Base-by-base conservation (phyloP, 345 rosid genomes). In the Sonneratia caseolaris region DNA sequence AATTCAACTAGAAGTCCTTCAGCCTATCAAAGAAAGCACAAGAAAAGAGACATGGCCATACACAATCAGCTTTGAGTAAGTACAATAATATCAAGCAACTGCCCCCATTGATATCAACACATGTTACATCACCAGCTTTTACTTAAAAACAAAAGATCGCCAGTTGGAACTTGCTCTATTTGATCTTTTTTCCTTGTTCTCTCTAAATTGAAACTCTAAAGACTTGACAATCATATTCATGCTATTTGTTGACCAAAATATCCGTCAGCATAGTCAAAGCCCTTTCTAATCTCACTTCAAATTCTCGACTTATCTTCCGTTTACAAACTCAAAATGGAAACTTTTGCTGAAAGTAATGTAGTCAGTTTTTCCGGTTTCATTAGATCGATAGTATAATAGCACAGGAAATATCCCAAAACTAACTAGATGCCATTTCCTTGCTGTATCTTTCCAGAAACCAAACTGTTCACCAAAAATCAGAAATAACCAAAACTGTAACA, bases 1-100 rank as follows among this genome's bases (percentile, higher is more conserved):
- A 86, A 51, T 76, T 95, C 99, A 62, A 79, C 90, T 55, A 90
- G 78, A 48, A 92, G 93, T 66, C 98, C 97, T 68, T 88, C 96
- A 36, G 89, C 96, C 99, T 95, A 82, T 73, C 68, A 69, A 78
- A 80, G 7, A 12, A 13, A 67, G 7, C 70, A 21, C 51, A 27
- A 37, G 21, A 21, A 21, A 37, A 43, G 32, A 22, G n/a, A 68
- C 24, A n/a, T 42, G 19, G 12, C 24, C 2, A 38, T 67, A 9
- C 64, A 57, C 32, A 62, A 62, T 62, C 18, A 62, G 19, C 66
- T 27, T 27, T 32, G 4, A 62, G 27, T 59, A 22, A 22, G 14
- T 9, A 12, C 35, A 24, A n/a, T 6, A 22, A n/a, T n/a, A 59
- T 59, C 64, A 59, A 59, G 24, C 22, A 24, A 7, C 3, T 47